These are phyloP conservation scores for Puccinia novopanici DNA, from an alignment of 1,284 basidiomycete genomes.

Conservation along the genomic window DNA sequence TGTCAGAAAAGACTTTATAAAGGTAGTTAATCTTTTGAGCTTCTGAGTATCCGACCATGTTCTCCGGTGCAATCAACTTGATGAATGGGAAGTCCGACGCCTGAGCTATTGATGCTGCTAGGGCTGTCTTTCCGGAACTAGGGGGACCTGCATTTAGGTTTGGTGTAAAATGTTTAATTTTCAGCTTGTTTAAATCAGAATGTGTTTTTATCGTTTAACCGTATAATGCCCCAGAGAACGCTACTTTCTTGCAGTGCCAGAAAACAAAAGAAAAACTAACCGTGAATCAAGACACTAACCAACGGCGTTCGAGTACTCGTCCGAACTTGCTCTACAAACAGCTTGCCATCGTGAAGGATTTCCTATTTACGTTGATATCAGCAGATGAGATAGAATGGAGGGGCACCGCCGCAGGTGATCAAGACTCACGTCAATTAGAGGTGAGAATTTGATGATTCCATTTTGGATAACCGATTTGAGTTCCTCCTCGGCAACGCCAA, in stretches of 20 bases:
- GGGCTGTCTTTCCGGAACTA: slow-evolving; percentile 90
- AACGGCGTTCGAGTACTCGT: slow-evolving; percentile 86
- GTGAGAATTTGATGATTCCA: slow-evolving; percentile 89
- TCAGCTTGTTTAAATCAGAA: no score
- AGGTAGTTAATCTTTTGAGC: slow-evolving; percentile 86
- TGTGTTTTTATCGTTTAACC: no score
- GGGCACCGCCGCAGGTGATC: background rate
- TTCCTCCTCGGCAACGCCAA: slow-evolving; percentile 97
- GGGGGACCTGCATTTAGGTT: slow-evolving; percentile 65
- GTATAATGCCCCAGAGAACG: background rate
- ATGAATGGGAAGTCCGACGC: slow-evolving; percentile 94
- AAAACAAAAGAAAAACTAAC: no score
- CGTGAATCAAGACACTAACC: slow-evolving; percentile 86
- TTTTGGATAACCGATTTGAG: slow-evolving; percentile 90
- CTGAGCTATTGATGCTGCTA: slow-evolving; percentile 92
- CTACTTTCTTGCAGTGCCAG: no score
- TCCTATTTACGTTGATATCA: slow-evolving; percentile 64
- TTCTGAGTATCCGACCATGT: slow-evolving; percentile 94
- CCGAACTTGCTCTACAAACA: slow-evolving; percentile 93
- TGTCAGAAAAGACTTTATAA: slow-evolving; percentile 91
- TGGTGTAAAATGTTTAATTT: no score
- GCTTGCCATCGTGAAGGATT: slow-evolving; percentile 81
- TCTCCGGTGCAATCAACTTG: slow-evolving; percentile 93
- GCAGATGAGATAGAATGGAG: background rate
- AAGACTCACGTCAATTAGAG: slow-evolving; percentile 69